Evolutionary conservation across 2,329 filamentous ascomycete species (phyloP).

Genomic region (Aspergillus latus): DNA sequence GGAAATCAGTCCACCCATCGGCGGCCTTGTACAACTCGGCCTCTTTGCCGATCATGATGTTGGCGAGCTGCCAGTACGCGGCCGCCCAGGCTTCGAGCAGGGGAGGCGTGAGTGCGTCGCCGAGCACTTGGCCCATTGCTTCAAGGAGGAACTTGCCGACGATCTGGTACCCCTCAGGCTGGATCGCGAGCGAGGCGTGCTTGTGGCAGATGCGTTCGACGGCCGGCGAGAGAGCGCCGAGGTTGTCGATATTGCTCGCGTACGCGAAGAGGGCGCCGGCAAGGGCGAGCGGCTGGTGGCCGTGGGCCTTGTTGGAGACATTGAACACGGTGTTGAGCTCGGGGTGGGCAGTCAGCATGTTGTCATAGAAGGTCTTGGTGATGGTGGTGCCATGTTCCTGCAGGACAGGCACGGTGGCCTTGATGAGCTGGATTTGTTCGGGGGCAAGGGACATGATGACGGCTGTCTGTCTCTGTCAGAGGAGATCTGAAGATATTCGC

Average conservation of each 20-base stretch:
- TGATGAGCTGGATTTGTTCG: constrained; percentile 64
- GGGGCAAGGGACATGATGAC: constrained; percentile 52
- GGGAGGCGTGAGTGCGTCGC: constrained; percentile 64
- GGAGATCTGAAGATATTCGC: no score
- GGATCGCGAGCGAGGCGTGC: constrained; percentile 69
- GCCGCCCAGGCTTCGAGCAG: constrained; percentile 67
- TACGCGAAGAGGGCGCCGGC: constrained; percentile 69
- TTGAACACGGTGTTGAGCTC: constrained; percentile 72
- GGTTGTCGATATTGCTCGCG: constrained; percentile 69
- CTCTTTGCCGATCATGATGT: constrained; percentile 69
- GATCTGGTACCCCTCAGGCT: constrained; percentile 67
- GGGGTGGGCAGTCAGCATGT: constrained; percentile 65
- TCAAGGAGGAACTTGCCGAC: constrained; percentile 68
- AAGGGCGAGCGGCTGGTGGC: constrained; percentile 68
- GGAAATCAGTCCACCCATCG: constrained; percentile 65
- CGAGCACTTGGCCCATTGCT: constrained; percentile 67
- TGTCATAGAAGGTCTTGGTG: constrained; percentile 69
- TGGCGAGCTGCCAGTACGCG: constrained; percentile 71
- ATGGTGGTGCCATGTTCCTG: constrained; percentile 67
- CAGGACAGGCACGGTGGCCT: constrained; percentile 68
- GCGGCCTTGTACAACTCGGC: constrained; percentile 61
- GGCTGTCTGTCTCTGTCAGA: neutral
- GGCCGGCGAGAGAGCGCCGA: constrained; percentile 57
- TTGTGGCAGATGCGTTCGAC: constrained; percentile 73
- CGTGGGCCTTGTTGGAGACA: constrained; percentile 65